phyloP scores from a whole-genome alignment of 2,329 filamentous ascomycete genomes.

The Pseudogymnoascus sp. region DNA sequence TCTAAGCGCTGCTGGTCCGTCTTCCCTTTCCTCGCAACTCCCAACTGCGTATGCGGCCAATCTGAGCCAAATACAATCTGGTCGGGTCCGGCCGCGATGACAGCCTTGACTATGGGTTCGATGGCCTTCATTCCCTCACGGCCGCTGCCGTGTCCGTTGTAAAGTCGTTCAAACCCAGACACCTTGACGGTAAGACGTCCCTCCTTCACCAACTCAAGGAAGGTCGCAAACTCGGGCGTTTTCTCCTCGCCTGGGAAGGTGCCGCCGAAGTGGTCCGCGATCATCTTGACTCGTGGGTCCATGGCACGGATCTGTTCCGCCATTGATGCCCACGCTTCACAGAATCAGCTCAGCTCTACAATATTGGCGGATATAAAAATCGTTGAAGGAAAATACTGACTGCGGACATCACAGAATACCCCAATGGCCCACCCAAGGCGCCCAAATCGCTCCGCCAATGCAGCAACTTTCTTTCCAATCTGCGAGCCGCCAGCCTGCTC shows the following conservation, averaged over 20 bases:
- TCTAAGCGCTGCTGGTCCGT: conserved; percentile 19
- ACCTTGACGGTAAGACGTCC: conserved; percentile 21
- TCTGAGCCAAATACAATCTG: conserved; percentile 22
- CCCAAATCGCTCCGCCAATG: conserved; percentile 15
- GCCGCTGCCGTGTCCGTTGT: conserved; percentile 15
- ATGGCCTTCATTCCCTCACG: conserved; percentile 16
- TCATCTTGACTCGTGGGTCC: conserved; percentile 21
- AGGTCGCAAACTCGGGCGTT: conserved; percentile 18
- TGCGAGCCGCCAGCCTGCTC: conserved; percentile 14
- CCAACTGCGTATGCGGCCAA: conserved; percentile 22
- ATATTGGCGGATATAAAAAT: not conserved
- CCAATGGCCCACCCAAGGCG: conserved; percentile 20
- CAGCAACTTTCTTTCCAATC: conserved; percentile 17
- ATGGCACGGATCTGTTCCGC: conserved; percentile 19
- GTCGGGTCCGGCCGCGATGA: conserved; percentile 19
- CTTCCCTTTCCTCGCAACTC: conserved; percentile 18
- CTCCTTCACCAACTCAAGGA: conserved; percentile 19
- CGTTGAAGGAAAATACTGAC: not conserved
- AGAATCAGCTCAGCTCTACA: not conserved
- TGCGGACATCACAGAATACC: conserved; percentile 18
- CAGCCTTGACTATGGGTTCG: conserved; percentile 17
- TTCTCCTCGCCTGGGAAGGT: conserved; percentile 21
- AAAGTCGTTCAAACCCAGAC: conserved; percentile 23
- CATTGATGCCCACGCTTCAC: conserved; percentile 19
- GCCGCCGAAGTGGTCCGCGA: conserved; percentile 23